phyloP scores from a whole-genome alignment of 108 stramenopile species.

The Cyclotella baltica region DNA sequence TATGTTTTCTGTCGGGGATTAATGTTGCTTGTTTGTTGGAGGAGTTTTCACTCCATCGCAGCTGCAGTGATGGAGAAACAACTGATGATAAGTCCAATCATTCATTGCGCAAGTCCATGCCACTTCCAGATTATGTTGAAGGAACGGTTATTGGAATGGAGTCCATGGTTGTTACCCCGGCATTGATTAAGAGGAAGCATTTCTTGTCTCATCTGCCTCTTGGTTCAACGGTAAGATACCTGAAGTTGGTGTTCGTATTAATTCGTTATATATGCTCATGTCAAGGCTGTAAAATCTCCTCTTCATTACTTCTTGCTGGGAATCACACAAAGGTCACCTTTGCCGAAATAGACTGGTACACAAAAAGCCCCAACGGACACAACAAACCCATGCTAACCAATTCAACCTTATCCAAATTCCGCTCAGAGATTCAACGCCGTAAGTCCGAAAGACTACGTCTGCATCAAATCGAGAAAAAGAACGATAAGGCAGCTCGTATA shows the following conservation, averaged over 20 bases:
- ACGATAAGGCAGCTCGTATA: conserved; percentile 47
- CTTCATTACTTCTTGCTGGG: background rate
- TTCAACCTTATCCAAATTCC: conserved; percentile 62
- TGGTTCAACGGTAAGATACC: conserved; percentile 47
- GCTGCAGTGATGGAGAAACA: background rate
- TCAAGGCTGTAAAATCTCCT: background rate
- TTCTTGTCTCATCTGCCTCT: conserved; percentile 82
- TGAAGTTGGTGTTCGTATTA: background rate
- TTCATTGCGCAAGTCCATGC: conserved; percentile 20
- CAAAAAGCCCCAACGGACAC: conserved; percentile 35
- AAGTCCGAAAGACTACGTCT: conserved; percentile 58
- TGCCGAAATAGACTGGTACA: conserved; percentile 72
- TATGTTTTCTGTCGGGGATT: conserved; percentile 76
- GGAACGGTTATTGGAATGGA: conserved; percentile 73
- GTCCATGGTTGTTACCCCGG: conserved; percentile 59
- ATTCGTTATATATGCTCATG: background rate
- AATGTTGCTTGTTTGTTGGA: conserved; percentile 72
- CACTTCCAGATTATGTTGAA: conserved; percentile 73
- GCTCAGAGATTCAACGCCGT: conserved; percentile 71
- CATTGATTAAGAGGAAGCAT: conserved; percentile 68
- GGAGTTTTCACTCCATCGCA: conserved; percentile 61
- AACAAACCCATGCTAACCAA: conserved; percentile 62
- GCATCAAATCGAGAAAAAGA: conserved; percentile 62
- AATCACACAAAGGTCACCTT: conserved; percentile 27
- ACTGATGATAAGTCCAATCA: no score